Base-by-base conservation (phyloP, 148 eudicot genomes). In the Rhododendron ferrugineum region DNA sequence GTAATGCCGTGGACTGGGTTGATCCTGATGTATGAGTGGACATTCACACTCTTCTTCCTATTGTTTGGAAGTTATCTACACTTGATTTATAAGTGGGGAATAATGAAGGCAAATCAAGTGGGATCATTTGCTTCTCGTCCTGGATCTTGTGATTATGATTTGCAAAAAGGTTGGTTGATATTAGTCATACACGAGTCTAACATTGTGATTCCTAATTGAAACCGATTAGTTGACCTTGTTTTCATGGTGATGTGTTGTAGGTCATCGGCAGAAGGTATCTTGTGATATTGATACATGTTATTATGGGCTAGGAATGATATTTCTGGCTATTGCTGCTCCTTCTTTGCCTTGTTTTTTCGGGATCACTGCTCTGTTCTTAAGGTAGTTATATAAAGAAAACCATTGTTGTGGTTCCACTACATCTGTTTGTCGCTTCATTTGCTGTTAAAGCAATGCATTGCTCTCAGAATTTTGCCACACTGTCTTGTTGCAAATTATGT, bases 1-100 rank as follows among this genome's bases (percentile, higher is more conserved):
- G 95, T 95, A 83, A 90, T 90, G 88, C 99, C 99, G 23, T 97
- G 99, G 98, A 97, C 98, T 47, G 99, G 99, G 54, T 84, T 97
- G 86, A 86, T 94, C 66, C 93, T 97, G 80, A 92, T 92, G 93
- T 97, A 94, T 44, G 98, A 97, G 85, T 95, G 98, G 99, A 92
- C 98, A 49, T 97, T 94, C 90, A 91, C 93, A 50, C 82, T 93
- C 82, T 95, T 94, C 92, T 92, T 94, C 86, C 47, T 95, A 72
- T 84, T 95, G 78, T 94, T 94, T 85, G 98, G 99, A 85, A 89
- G 95, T 82, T 97, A 94, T 89, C 87, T 97, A 84, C 89, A 91
- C 68, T 79, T 91, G 80, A 83, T 95, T 36, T 88, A 86, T 88
- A 91, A 83, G 76, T 95, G 98, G 99, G 99, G 98, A 84, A 94